Evolutionary conservation across 768 basidiomycete genomes (phyloP), one percentile per base, ranked within the genome.

Genomic region (Mrakia blollopis): DNA sequence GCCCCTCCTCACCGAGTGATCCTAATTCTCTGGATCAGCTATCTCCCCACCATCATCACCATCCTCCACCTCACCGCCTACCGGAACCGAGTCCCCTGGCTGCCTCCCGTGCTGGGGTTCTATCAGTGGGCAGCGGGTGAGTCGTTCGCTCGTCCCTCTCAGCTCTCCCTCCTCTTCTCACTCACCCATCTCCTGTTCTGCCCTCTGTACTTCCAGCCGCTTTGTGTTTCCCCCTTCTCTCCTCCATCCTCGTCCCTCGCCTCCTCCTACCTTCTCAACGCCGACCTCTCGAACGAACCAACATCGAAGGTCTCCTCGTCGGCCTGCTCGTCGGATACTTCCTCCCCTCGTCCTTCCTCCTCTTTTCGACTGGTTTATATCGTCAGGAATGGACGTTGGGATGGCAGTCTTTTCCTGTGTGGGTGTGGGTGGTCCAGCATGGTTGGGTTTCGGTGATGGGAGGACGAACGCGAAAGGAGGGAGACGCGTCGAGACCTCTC

Each of bases 321-420:
- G 65, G 65, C 23, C 39, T 68, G 8, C 39, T n/a, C 18, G 35
- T 68, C 5, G 65, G 65, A 23, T 39, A 5, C 35, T 44, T 68
- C 37, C 21, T 41, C 23, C 65, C 65, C 8, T 68, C 65, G 37
- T 68, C 23, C 25, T 21, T 39, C 14, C 65, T 68, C 37, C 65
- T 68, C 37, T 41, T 68, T 3, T 7, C 16, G 25, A 68, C 23
- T 21, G 35, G 65, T 11, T 9, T 16, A 10, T 13, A 41, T 4
- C 18, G 65, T 9, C 65, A 68, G 65, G 37, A 23, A 8, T 68
- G 65, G 65, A 68, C 65, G 1, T 23, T 68, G 7, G 65, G 37
- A 23, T 68, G 65, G 65, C 65, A 68, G 65, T 39, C n/a, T 25
- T 68, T 68, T n/a, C 65, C 65, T 4, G 18, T 68, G 39, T 39